A percentile compares a stretch with the other conserved stretches of the same genome.
phyloP scores from a whole-genome alignment of 768 basidiomycete species.

The Suillus bovinus region DNA sequence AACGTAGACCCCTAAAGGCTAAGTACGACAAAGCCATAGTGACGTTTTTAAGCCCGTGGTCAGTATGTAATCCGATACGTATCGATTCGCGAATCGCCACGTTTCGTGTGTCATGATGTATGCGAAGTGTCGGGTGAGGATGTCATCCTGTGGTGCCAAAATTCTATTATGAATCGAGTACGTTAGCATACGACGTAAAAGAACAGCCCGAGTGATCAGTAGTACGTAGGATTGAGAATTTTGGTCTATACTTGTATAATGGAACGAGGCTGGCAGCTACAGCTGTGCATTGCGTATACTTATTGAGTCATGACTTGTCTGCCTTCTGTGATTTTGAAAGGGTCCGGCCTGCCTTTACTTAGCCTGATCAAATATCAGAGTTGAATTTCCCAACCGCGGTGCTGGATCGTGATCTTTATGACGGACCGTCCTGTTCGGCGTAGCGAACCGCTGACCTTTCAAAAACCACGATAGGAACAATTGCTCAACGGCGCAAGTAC shows the following conservation, averaged over 20 bases:
- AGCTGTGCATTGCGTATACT: neutral
- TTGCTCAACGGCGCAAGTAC: neutral
- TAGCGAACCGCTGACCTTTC: neutral
- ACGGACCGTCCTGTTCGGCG: neutral
- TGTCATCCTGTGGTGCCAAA: neutral
- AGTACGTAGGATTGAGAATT: neutral
- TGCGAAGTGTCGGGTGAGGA: no score
- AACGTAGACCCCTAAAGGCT: neutral
- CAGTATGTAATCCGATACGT: neutral
- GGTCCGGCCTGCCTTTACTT: no score
- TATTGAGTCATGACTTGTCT: no score
- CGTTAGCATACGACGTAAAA: constrained; percentile 1
- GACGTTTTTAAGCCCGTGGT: neutral
- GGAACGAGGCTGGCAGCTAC: neutral
- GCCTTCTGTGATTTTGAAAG: no score
- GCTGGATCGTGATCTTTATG: neutral
- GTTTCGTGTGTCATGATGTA: no score
- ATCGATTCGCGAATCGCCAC: no score
- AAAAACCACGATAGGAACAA: neutral
- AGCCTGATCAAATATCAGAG: no score
- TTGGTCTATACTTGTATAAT: neutral
- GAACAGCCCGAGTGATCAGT: no score
- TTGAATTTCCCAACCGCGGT: neutral
- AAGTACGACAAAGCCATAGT: neutral
- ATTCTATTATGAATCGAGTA: neutral